Base-by-base conservation (phyloP, 768 basidiomycete genomes). In the Tephrocybe sp. region DNA sequence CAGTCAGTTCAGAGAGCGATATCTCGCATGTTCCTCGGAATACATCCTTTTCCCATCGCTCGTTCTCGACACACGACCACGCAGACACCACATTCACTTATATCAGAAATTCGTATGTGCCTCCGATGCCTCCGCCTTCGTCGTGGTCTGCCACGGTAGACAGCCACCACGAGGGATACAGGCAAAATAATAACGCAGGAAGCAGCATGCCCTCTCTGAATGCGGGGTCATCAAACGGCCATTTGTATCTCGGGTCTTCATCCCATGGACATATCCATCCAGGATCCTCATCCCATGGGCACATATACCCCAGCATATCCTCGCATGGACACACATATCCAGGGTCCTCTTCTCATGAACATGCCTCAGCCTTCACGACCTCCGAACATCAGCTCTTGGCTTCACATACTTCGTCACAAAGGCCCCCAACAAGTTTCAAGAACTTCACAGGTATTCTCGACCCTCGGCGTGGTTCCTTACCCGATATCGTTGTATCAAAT, bases 1-100 rank as follows among this genome's bases (percentile, higher is more conserved):
- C 53, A 10, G 51, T 60, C 9, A 65, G 61, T 48, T 58, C 58
- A 12, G 68, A 68, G 41, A 63, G 64, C 41, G 58, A 34, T 15
- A 21, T 45, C 41, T 38, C 40, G n/a, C 43, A 42, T 9, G 51
- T 5, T n/a, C 51, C 56, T 20, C 34, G 34, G 15, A 55, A 28
- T 45, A 48, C 60, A 5, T 50, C 59, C 11, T 60, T 65, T 39
- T 61, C 63, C 33, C 62, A 64, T 34, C 53, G 59, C 12, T 53
- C 60, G 32, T 53, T 63, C 30, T 42, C 62, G 17, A 50, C 53
- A 1, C 20, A 55, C n/a, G 51, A 25, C 33, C 55, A 39, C n/a
- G 53, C 56, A n/a, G n/a, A n/a, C 36, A 2, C 17, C 8, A 7
- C 21, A 17, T 26, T 33, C 26, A 30, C 45, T 1, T 45, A 36